Percentiles rank a stretch among this genome's conserved stretches.
These are phyloP conservation scores for Podosphaera leucotricha DNA, from an alignment of 2,329 filamentous ascomycete species.

Conservation along the genomic window DNA sequence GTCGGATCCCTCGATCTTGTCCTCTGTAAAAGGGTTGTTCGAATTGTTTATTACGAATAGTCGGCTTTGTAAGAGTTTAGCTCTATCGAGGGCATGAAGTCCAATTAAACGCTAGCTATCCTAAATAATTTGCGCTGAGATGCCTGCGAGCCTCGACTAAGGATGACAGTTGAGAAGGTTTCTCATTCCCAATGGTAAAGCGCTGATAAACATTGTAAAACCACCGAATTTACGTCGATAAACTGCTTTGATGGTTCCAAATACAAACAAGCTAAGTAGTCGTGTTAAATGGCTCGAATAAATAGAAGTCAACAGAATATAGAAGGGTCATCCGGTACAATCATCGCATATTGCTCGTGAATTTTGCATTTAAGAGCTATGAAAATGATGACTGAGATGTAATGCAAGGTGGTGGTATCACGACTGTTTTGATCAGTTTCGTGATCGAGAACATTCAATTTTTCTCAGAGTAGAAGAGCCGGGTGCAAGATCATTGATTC, in stretches of 20 bases:
- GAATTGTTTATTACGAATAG: no score
- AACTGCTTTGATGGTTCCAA: conserved; percentile 9
- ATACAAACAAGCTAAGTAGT: conserved; percentile 11
- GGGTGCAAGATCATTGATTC: not conserved
- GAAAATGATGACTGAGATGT: no score
- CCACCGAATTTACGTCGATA: conserved; percentile 3
- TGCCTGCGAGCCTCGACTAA: not conserved
- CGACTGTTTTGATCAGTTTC: no score
- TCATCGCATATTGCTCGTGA: no score
- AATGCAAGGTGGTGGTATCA: no score
- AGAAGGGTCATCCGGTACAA: not conserved
- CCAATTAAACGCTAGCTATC: not conserved
- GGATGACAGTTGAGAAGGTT: not conserved
- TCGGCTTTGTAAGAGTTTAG: not conserved
- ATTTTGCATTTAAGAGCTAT: no score
- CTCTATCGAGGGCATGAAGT: not conserved
- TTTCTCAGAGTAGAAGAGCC: not conserved
- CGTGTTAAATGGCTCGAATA: conserved; percentile 11
- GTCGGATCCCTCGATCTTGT: no score
- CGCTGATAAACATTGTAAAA: not conserved
- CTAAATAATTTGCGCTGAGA: not conserved
- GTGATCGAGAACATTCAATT: not conserved
- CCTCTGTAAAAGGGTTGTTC: no score
- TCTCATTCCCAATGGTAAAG: not conserved
- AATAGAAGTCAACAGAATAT: conserved; percentile 3